phyloP scores from a whole-genome alignment of 2,329 filamentous ascomycete species.

The Phaeosphaeriaceae sp. region DNA sequence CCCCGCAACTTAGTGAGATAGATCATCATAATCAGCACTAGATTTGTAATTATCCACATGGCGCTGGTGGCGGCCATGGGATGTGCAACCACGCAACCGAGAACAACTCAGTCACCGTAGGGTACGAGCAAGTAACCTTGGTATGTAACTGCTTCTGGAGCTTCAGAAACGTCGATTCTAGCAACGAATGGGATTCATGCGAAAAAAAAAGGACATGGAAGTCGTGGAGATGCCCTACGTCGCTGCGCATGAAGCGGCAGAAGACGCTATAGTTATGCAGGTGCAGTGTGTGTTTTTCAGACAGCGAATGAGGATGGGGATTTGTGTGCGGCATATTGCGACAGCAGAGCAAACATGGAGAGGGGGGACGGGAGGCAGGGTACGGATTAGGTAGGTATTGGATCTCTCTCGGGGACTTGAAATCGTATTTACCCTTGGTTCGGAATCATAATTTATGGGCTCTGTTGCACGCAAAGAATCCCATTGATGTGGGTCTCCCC shows the following conservation, averaged over 20 bases:
- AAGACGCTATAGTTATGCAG: constrained; percentile 1
- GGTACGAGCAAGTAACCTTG: constrained; percentile 1
- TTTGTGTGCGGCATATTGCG: neutral
- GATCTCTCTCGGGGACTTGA: neutral
- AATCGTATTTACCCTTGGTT: neutral
- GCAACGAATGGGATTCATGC: neutral
- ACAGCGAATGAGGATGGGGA: neutral
- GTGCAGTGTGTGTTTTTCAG: neutral
- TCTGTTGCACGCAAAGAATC: constrained; percentile 1
- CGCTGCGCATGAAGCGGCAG: constrained; percentile 5
- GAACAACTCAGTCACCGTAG: too few relatives aligned
- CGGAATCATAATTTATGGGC: neutral
- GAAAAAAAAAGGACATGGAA: too few relatives aligned
- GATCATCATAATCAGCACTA: constrained; percentile 1
- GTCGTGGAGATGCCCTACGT: too few relatives aligned
- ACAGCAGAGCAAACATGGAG: neutral
- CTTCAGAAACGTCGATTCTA: too few relatives aligned
- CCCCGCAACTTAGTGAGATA: constrained; percentile 7
- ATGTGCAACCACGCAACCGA: too few relatives aligned
- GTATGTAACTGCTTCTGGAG: neutral
- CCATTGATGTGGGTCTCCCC: constrained; percentile 6
- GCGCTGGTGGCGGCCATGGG: constrained; percentile 1
- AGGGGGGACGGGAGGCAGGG: too few relatives aligned
- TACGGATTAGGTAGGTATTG: too few relatives aligned
- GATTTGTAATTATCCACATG: constrained; percentile 5